Conservation (phyloP, 2,329 filamentous ascomycete genomes). For the Xylariaceae sp. region DNA sequence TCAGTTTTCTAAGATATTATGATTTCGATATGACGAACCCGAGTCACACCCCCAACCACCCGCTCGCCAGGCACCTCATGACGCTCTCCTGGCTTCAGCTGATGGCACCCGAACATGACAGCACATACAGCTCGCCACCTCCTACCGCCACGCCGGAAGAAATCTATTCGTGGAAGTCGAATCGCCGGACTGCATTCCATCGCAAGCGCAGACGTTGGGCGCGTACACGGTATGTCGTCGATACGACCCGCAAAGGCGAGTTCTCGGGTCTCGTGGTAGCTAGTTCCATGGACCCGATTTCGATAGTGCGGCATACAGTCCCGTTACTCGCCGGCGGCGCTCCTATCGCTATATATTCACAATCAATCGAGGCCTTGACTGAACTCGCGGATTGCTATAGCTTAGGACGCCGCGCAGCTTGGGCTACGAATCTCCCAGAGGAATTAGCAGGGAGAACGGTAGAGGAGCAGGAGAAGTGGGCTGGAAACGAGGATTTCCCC, state of each 20-base stretch:
- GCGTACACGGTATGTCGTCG: slow-evolving; percentile 63
- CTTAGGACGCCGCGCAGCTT: slow-evolving; percentile 71
- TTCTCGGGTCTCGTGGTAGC: slow-evolving; percentile 83
- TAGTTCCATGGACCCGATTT: slow-evolving; percentile 72
- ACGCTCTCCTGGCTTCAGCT: slow-evolving; percentile 90
- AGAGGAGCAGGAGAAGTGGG: slow-evolving; percentile 51
- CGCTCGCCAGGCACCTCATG: slow-evolving; percentile 74
- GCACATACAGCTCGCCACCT: slow-evolving; percentile 64
- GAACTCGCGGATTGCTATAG: slow-evolving; percentile 79
- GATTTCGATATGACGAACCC: slow-evolving; percentile 69
- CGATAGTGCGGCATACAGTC: slow-evolving; percentile 67
- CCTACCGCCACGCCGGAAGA: slow-evolving; percentile 52
- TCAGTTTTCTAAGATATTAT: slow-evolving; percentile 84
- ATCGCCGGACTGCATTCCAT: slow-evolving; percentile 77
- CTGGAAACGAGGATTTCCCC: slow-evolving; percentile 69
- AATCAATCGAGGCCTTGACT: slow-evolving; percentile 71
- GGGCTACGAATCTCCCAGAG: slow-evolving; percentile 49
- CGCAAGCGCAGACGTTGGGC: slow-evolving; percentile 84
- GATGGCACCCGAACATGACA: slow-evolving; percentile 68
- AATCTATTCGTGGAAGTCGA: slow-evolving; percentile 68
- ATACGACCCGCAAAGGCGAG: slow-evolving; percentile 65
- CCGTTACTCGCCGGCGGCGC: slow-evolving; percentile 80
- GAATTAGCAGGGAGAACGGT: slow-evolving; percentile 40
- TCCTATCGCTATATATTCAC: slow-evolving; percentile 78
- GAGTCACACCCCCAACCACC: slow-evolving; percentile 59